Percentiles rank a stretch among this genome's conserved stretches.
Conservation (phyloP, 140 eudicot genomes). For the Ambrosia hybrid region DNA sequence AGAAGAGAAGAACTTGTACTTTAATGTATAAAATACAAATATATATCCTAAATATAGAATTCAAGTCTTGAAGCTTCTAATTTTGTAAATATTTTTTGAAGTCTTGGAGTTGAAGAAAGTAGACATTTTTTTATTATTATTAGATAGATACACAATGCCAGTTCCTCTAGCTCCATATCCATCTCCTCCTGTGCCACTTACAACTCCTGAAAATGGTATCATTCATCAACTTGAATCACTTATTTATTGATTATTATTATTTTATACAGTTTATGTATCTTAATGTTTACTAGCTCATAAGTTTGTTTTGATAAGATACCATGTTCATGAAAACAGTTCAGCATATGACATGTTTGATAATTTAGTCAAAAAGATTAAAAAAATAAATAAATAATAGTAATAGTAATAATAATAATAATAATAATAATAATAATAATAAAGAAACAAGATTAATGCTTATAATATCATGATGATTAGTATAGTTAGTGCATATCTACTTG, state of each 20-base stretch:
- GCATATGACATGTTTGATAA: background rate
- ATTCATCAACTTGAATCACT: background rate
- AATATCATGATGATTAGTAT: slow-evolving; percentile 1
- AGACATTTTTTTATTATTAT: background rate
- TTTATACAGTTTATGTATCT: background rate
- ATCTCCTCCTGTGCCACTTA: slow-evolving; percentile 48
- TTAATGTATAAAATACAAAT: no score
- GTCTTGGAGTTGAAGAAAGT: slow-evolving; percentile 31
- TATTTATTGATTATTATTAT: background rate
- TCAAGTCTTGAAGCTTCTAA: slow-evolving; percentile 12
- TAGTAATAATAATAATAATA: no score
- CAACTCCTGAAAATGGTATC: slow-evolving; percentile 64
- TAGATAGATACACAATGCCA: slow-evolving; percentile 50
- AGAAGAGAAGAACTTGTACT: slow-evolving; percentile 20
- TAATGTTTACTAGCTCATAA: background rate
- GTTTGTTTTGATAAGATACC: no score
- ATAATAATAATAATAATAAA: no score
- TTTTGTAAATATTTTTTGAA: slow-evolving; percentile 36
- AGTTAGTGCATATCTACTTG: slow-evolving; percentile 13
- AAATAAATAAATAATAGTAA: no score
- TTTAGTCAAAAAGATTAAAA: background rate
- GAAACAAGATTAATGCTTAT: background rate
- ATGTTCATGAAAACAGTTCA: no score
- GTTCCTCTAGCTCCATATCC: slow-evolving; percentile 82
- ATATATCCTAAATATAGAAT: no score